phyloP scores from a whole-genome alignment of 352 stramenopile genomes.

The Phytopythium litorale region DNA sequence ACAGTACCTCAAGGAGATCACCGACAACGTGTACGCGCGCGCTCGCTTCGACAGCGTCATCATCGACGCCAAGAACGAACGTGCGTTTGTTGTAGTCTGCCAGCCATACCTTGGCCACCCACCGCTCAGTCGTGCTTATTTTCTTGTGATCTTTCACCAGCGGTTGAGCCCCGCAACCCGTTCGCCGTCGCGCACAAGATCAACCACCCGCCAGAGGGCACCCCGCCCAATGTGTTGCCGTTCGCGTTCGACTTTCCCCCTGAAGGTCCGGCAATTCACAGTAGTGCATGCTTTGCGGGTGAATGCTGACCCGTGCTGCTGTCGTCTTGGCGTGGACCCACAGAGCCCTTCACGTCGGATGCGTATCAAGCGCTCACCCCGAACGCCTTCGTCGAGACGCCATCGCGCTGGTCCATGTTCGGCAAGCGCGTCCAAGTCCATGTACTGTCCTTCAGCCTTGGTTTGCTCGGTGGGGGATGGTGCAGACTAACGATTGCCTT shows the following conservation, averaged over 20 bases:
- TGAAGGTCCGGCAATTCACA: slow-evolving; percentile 27
- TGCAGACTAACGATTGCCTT: too few relatives aligned
- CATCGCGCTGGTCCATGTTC: slow-evolving; percentile 78
- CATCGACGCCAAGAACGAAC: slow-evolving; percentile 78
- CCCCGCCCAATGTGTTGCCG: slow-evolving; percentile 70
- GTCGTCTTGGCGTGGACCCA: neutral
- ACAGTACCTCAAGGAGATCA: slow-evolving; percentile 61
- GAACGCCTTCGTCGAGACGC: slow-evolving; percentile 78
- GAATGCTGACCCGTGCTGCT: neutral
- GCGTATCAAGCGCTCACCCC: slow-evolving; percentile 69
- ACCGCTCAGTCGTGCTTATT: neutral
- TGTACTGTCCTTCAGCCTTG: slow-evolving; percentile 26
- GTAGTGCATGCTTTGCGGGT: too few relatives aligned
- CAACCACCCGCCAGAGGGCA: slow-evolving; percentile 72
- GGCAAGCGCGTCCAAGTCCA: slow-evolving; percentile 84
- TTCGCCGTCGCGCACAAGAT: slow-evolving; percentile 84
- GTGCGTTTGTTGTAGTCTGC: slow-evolving; percentile 20
- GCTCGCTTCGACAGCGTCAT: slow-evolving; percentile 86
- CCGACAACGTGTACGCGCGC: slow-evolving; percentile 72
- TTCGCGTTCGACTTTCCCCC: slow-evolving; percentile 82
- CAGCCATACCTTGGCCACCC: neutral
- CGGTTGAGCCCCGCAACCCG: slow-evolving; percentile 52
- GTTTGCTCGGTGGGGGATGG: neutral
- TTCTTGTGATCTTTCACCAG: slow-evolving; percentile 15
- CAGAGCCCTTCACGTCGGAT: slow-evolving; percentile 65